phyloP scores from a whole-genome alignment of 176 grass and related monocot species.

The Eragrostis nindensis region DNA sequence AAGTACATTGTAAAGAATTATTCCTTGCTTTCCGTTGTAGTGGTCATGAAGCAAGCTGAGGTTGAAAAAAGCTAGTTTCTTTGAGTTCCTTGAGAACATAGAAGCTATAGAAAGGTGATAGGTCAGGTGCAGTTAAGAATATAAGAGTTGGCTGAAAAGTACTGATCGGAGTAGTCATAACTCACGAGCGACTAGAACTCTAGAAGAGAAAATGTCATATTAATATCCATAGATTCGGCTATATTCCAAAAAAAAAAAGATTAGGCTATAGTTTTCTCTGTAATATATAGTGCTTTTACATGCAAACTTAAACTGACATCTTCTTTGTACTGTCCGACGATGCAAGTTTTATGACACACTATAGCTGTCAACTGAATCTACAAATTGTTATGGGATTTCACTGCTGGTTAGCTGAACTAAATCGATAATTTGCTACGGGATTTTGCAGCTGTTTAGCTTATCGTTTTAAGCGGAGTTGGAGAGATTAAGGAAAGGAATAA shows the following conservation, averaged over 20 bases:
- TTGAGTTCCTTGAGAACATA: conserved; percentile 27
- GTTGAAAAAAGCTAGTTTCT: conserved; percentile 26
- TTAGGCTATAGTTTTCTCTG: conserved; percentile 18
- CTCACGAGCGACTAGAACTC: conserved; percentile 1
- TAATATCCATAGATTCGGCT: background rate
- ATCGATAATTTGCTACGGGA: background rate
- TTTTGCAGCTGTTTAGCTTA: background rate
- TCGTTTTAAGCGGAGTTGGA: background rate
- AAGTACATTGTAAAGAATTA: conserved; percentile 27
- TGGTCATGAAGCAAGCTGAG: background rate
- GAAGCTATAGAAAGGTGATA: conserved; percentile 9
- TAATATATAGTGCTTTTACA: conserved; percentile 9
- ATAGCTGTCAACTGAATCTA: conserved; percentile 1
- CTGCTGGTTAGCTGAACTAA: too few species aligned
- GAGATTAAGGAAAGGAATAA: background rate
- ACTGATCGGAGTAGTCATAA: background rate
- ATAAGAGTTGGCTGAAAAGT: conserved; percentile 6
- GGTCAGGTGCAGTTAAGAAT: conserved; percentile 33
- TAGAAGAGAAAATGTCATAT: conserved; percentile 6
- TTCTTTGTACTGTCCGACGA: conserved; percentile 5
- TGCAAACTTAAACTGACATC: background rate
- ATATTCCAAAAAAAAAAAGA: too few species aligned
- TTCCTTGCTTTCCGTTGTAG: conserved; percentile 30
- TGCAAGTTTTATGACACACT: background rate
- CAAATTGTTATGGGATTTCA: background rate